phyloP scores from a whole-genome alignment of 805 yeast genomes.

The Lachancea cidri region DNA sequence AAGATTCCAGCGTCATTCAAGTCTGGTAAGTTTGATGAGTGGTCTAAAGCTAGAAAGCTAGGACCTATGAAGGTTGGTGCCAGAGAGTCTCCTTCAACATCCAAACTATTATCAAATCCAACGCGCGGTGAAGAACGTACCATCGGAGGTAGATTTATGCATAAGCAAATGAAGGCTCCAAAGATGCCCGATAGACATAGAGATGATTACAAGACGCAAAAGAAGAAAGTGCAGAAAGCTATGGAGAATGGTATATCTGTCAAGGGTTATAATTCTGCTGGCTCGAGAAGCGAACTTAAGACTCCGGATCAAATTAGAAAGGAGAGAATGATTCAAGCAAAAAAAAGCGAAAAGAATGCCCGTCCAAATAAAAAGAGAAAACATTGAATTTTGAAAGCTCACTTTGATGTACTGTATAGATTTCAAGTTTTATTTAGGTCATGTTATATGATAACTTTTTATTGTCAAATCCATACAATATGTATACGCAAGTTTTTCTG shows the following conservation, averaged over 20 bases:
- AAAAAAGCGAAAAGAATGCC: slow-evolving; percentile 78
- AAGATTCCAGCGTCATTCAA: slow-evolving; percentile 85
- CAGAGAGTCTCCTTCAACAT: slow-evolving; percentile 37
- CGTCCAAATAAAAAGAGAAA: slow-evolving; percentile 54
- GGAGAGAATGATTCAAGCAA: slow-evolving; percentile 61
- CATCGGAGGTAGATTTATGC: slow-evolving; percentile 55
- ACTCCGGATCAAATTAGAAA: slow-evolving; percentile 75
- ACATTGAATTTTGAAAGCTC: slow-evolving; percentile 10
- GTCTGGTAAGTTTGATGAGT: slow-evolving; percentile 86
- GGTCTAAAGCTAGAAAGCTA: slow-evolving; percentile 72
- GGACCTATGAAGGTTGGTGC: slow-evolving; percentile 52
- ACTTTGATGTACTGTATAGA: too few relatives aligned
- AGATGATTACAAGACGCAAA: slow-evolving; percentile 79
- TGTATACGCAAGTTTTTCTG: too few relatives aligned
- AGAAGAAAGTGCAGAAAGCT: slow-evolving; percentile 78
- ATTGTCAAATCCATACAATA: too few relatives aligned
- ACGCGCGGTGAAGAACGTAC: slow-evolving; percentile 25
- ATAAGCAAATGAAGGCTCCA: slow-evolving; percentile 73
- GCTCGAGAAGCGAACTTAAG: slow-evolving; percentile 48
- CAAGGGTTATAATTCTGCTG: slow-evolving; percentile 52
- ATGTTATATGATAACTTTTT: too few relatives aligned
- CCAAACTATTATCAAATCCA: slow-evolving; percentile 32
- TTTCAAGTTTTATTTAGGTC: too few relatives aligned
- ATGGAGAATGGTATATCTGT: slow-evolving; percentile 65
- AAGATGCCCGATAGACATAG: slow-evolving; percentile 84